These are phyloP conservation scores for Neurospora sp. DNA, from an alignment of 495 filamentous ascomycete species.

Conservation along the genomic window DNA sequence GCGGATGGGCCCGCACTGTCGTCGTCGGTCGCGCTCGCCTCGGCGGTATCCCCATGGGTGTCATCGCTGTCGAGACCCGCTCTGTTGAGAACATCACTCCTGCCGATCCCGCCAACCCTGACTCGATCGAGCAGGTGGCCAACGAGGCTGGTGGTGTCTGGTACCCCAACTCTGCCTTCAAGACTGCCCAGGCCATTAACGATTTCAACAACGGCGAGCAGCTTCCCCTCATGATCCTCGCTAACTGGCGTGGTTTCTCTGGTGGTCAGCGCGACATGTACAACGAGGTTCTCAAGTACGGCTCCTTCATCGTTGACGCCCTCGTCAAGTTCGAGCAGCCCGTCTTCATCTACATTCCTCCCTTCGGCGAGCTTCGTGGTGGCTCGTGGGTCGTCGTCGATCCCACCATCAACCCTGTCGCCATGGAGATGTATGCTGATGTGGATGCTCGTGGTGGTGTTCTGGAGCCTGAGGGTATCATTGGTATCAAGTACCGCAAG, in stretches of 20 bases:
- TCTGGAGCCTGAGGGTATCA: conserved; percentile 94
- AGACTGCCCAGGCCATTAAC: conserved; percentile 95
- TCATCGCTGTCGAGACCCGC: conserved; percentile 93
- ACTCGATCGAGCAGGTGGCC: conserved; percentile 88
- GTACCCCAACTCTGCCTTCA: conserved; percentile 99
- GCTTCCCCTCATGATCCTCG: conserved; percentile 95
- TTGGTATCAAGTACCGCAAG: conserved; percentile 94
- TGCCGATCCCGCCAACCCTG: conserved; percentile 96
- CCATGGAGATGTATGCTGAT: conserved; percentile 99
- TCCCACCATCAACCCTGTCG: conserved; percentile 89
- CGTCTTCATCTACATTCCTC: conserved; percentile 97
- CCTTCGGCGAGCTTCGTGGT: conserved; percentile 92
- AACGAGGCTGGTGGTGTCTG: conserved; percentile 96
- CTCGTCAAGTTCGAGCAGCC: conserved; percentile 98
- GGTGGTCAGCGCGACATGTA: conserved; percentile 99
- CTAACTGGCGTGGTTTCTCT: conserved; percentile 99
- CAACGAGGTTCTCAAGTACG: conserved; percentile 99
- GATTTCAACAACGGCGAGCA: conserved; percentile 99
- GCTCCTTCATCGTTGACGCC: conserved; percentile 96
- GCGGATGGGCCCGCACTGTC: conserved; percentile 93
- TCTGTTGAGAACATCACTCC: conserved; percentile 94
- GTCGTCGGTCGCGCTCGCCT: conserved; percentile 94
- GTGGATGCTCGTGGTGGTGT: conserved; percentile 94
- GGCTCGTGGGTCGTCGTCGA: conserved; percentile 99
- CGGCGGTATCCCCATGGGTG: conserved; percentile 96